Evolutionary conservation across 2,329 filamentous ascomycete genomes (phyloP).

Genomic region (Orbilia brochopaga): DNA sequence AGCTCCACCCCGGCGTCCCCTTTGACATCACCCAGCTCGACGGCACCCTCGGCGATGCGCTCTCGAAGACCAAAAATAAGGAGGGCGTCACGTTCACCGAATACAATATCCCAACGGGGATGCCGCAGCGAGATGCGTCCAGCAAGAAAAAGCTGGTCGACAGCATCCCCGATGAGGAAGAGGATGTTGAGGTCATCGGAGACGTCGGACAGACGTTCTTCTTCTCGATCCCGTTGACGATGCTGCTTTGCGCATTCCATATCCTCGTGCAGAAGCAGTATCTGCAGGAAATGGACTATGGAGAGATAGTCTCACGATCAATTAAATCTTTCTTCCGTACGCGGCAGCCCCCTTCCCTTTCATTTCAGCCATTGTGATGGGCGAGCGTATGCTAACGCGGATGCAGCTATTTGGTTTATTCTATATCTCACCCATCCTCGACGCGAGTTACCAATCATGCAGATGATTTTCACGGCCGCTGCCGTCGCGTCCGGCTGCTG

Average conservation of each 20-base stretch:
- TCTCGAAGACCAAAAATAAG: slow-evolving; percentile 56
- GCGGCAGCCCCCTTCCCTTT: slow-evolving; percentile 48
- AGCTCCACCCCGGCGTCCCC: slow-evolving; percentile 27
- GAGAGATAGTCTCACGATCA: slow-evolving; percentile 63
- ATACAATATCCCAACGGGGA: slow-evolving; percentile 39
- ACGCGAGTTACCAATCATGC: slow-evolving; percentile 58
- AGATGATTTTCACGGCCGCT: slow-evolving; percentile 68
- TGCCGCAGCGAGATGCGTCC: slow-evolving; percentile 49
- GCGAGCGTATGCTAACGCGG: slow-evolving; percentile 8
- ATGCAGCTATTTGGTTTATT: slow-evolving; percentile 64
- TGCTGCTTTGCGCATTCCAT: slow-evolving; percentile 78
- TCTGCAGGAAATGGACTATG: slow-evolving; percentile 69
- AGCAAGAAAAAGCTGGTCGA: slow-evolving; percentile 49
- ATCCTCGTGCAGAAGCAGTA: slow-evolving; percentile 81
- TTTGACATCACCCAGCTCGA: slow-evolving; percentile 31
- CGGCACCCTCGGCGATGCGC: slow-evolving; percentile 65
- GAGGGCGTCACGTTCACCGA: slow-evolving; percentile 55
- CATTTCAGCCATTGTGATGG: neutral
- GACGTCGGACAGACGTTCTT: slow-evolving; percentile 61
- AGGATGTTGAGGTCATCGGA: slow-evolving; percentile 60
- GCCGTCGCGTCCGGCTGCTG: slow-evolving; percentile 74
- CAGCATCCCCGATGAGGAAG: slow-evolving; percentile 54
- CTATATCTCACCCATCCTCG: slow-evolving; percentile 67
- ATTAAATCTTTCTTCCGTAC: slow-evolving; percentile 64
- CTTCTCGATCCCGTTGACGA: slow-evolving; percentile 67